Evolutionary conservation across 2,329 filamentous ascomycete genomes (phyloP).

Genomic region (Penicillium glabrum): DNA sequence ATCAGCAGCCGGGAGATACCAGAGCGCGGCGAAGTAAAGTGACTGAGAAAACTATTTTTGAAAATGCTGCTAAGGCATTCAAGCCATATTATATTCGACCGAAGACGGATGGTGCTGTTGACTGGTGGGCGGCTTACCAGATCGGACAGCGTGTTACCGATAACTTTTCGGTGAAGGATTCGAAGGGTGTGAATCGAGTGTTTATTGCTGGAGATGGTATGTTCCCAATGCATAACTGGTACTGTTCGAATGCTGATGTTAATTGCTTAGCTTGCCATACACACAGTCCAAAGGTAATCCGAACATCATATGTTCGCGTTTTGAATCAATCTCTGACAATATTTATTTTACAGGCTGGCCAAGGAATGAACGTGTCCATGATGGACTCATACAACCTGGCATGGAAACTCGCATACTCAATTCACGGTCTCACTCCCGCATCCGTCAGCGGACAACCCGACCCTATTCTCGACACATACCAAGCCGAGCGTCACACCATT

Average conservation of each 20-base stretch:
- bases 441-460: constrained; percentile 15
- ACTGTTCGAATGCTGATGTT: neutral
- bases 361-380: constrained; percentile 80
- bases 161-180: constrained; percentile 56
- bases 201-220: constrained; percentile 69
- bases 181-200: constrained; percentile 67
- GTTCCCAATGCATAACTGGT: neutral
- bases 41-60: constrained; percentile 63
- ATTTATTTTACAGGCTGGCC: constrained; percentile 54
- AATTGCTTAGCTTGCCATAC: constrained; percentile 67
- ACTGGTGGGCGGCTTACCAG: constrained; percentile 76
- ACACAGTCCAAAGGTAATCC: constrained; percentile 64
- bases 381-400: constrained; percentile 52
- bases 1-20: constrained; percentile 41
- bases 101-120: constrained; percentile 55
- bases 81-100: constrained; percentile 67
- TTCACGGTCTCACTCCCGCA: constrained; percentile 37
- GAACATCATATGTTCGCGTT: too few relatives aligned
- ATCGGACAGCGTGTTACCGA: constrained; percentile 66
- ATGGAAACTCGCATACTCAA: constrained; percentile 40
- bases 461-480: constrained; percentile 38
- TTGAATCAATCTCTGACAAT: neutral
- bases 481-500: constrained; percentile 37
- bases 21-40: constrained; percentile 64
- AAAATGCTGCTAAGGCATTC: constrained; percentile 64